phyloP scores from a whole-genome alignment of 75 land plant genomes.

The Picea glauca region DNA sequence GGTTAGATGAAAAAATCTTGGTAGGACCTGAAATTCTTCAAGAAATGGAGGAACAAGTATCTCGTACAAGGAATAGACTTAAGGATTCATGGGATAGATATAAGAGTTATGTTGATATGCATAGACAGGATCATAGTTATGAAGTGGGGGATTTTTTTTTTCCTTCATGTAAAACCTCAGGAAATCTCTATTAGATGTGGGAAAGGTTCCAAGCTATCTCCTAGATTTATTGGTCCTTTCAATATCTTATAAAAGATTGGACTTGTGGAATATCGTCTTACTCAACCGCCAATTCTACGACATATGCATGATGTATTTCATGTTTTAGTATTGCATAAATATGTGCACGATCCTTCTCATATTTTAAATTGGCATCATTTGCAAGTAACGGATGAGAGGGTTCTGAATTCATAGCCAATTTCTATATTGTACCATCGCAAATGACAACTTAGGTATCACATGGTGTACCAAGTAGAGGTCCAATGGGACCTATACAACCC shows the following conservation, averaged over 20 bases:
- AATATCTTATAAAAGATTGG: not conserved
- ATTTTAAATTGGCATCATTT: not conserved
- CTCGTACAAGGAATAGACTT: too few species aligned
- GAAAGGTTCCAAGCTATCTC: not conserved
- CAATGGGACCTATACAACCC: not conserved
- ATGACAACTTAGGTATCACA: not conserved
- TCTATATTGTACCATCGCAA: not conserved
- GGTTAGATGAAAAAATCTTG: too few species aligned
- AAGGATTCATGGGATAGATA: too few species aligned
- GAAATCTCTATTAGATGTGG: not conserved
- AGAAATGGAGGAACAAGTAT: too few species aligned
- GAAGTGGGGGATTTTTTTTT: too few species aligned
- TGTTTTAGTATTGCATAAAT: not conserved
- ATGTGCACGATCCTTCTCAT: not conserved
- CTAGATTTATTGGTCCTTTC: not conserved
- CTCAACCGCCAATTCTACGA: not conserved
- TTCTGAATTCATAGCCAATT: not conserved
- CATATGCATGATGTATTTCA: not conserved
- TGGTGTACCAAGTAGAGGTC: not conserved
- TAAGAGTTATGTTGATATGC: too few species aligned
- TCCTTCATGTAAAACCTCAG: not conserved
- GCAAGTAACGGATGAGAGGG: not conserved
- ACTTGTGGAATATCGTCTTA: not conserved
- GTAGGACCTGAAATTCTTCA: too few species aligned
- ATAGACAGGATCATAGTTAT: too few species aligned